Conservation (phyloP, 192 early-diverging fungal species). For the Linnemannia zychae region DNA sequence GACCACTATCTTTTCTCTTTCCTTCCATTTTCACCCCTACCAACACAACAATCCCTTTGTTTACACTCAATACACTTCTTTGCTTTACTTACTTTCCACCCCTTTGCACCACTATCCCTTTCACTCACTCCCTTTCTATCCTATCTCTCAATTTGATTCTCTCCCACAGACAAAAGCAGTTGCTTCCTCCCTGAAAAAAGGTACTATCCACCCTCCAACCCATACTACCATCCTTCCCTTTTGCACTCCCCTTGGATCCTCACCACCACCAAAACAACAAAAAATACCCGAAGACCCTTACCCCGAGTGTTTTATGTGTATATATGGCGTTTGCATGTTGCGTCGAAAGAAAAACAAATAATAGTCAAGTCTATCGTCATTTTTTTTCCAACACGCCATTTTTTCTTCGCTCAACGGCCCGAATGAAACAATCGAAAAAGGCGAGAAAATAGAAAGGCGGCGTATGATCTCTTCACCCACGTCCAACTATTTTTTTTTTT, state of each 20-base stretch:
- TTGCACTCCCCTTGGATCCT: neutral
- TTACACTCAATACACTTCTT: neutral
- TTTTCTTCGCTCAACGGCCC: neutral
- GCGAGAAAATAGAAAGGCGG: neutral
- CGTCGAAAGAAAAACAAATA: neutral
- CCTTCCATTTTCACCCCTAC: neutral
- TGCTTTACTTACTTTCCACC: neutral
- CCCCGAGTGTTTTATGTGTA: neutral
- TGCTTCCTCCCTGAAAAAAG: constrained; percentile 3
- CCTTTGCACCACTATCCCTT: too few relatives aligned
- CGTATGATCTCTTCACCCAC: neutral
- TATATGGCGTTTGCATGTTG: neutral
- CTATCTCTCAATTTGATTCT: neutral
- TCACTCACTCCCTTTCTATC: neutral
- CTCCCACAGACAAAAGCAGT: too few relatives aligned
- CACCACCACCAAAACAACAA: neutral
- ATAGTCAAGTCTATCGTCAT: neutral
- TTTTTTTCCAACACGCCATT: neutral
- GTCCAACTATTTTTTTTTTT: neutral
- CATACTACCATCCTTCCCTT: neutral
- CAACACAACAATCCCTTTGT: neutral
- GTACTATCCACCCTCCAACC: neutral
- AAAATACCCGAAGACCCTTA: neutral
- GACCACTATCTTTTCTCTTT: neutral
- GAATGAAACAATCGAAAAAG: neutral